A percentile compares a stretch with the other conserved stretches of the same genome.
Evolutionary conservation across 257 asterid genomes (phyloP).

Genomic region (Ilex aquifolium): DNA sequence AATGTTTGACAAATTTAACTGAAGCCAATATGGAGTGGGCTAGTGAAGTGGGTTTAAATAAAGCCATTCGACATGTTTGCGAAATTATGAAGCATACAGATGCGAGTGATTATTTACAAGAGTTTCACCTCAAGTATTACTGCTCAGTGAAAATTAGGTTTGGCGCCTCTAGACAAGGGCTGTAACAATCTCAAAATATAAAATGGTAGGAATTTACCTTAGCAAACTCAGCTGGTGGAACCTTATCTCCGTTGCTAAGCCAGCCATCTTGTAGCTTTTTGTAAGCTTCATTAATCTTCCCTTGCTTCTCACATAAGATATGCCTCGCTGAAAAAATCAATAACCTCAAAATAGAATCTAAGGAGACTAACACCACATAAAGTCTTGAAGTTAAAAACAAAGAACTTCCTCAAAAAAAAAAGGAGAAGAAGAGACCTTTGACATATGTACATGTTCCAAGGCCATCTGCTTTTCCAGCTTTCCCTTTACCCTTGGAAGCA

Average conservation of each 20-base stretch:
- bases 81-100: too few species aligned
- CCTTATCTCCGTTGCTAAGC: slow-evolving; percentile 91
- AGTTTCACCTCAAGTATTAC: too few species aligned
- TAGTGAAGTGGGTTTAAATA: too few species aligned
- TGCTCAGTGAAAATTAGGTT: too few species aligned
- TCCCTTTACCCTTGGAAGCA: slow-evolving; percentile 86
- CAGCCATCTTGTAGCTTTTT: slow-evolving; percentile 97
- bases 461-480: slow-evolving; percentile 73
- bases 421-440: slow-evolving; percentile 49
- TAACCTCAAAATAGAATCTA: neutral
- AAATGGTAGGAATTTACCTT: slow-evolving; percentile 42
- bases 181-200: neutral
- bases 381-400: neutral
- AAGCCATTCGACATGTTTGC: too few species aligned
- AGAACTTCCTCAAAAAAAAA: neutral
- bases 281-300: slow-evolving; percentile 95
- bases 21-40: too few species aligned
- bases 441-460: slow-evolving; percentile 97
- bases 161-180: too few species aligned
- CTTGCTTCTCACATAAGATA: slow-evolving; percentile 94
- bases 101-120: too few species aligned
- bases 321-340: slow-evolving; percentile 74
- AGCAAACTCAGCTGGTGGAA: slow-evolving; percentile 98
- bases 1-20: too few species aligned
- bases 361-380: neutral